Evolutionary conservation across 768 basidiomycete species (phyloP), one percentile per base, ranked within the genome.

Genomic region (Boletus vinaceobasis): DNA sequence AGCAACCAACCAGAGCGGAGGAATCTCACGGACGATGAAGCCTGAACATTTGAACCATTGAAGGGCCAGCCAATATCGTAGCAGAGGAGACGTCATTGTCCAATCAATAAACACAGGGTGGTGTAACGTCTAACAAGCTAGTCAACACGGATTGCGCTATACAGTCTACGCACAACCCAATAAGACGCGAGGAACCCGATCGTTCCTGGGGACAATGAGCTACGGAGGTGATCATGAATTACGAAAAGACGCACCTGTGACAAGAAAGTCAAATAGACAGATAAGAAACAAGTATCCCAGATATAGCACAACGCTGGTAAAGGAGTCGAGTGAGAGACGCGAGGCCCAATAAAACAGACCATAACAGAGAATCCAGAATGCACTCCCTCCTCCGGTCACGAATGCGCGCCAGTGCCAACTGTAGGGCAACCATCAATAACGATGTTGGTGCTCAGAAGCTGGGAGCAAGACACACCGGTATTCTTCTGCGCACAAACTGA

Each of bases 351-450:
- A 93, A 73, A 92, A 92, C 10, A 93, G 64, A 3, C 93, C 95
- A 66, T 97, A 98, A 11, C 81, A 79, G 48, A 95, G 73, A 26
- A 98, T 74, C 95, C 95, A 98, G 70, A 95, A 83, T 4, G 93
- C 88, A 57, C 88, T 91, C 23, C 94, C 93, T 9, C 93, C 96
- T 35, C 96, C 96, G 31, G 85, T 88, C 57, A 95, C 63, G 79
- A 98, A 97, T 5, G 92, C 82, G 43, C 93, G 84, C 96, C 96
- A 98, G 55, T 98, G 95, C 95, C 95, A 98, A 55, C 93, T 90
- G n/a, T 21, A 2, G 52, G 42, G 42, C 17, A 37, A 17, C 42
- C 9, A 43, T 63, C 35, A 58, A 55, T 19, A 49, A 45, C 4
- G 36, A 32, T 46, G 39, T 32, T 33, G 4, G n/a, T 43, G 13